Evolutionary conservation across 2,329 filamentous ascomycete species (phyloP).

Genomic region (Paraphaeosphaeria sporulosa): DNA sequence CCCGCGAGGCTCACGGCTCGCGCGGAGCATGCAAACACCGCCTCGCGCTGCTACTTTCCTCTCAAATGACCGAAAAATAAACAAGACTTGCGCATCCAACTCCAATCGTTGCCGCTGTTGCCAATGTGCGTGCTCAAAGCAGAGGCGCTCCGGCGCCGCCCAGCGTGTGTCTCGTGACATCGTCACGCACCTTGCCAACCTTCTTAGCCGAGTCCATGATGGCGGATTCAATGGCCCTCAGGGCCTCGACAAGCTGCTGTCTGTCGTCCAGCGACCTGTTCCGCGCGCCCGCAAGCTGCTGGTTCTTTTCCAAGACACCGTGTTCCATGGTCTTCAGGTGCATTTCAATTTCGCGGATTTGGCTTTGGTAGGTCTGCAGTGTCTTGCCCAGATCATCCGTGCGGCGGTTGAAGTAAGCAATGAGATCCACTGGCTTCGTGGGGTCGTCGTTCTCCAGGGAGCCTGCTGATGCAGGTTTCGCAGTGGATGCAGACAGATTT

Average conservation of each 20-base stretch:
- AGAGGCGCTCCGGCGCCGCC: slow-evolving; percentile 42
- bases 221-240: slow-evolving; percentile 58
- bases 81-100: background rate
- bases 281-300: slow-evolving; percentile 49
- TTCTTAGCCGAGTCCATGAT: slow-evolving; percentile 57
- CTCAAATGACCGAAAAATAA: background rate
- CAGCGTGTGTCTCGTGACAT: slow-evolving; percentile 55
- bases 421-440: slow-evolving; percentile 52
- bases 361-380: slow-evolving; percentile 51
- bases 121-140: slow-evolving; percentile 24
- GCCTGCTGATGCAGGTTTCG: slow-evolving; percentile 33
- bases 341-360: slow-evolving; percentile 57
- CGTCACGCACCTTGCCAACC: slow-evolving; percentile 57
- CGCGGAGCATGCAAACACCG: background rate
- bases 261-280: slow-evolving; percentile 48
- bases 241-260: slow-evolving; percentile 55
- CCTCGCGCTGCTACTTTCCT: background rate
- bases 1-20: background rate
- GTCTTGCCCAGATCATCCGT: slow-evolving; percentile 49
- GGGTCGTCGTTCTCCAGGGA: slow-evolving; percentile 45
- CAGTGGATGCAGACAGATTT: slow-evolving; percentile 40
- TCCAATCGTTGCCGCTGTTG: background rate
- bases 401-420: slow-evolving; percentile 55
- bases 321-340: slow-evolving; percentile 59
- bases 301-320: slow-evolving; percentile 52